phyloP scores from a whole-genome alignment of 495 filamentous ascomycete species.

The Aspergillus funiculosus region DNA sequence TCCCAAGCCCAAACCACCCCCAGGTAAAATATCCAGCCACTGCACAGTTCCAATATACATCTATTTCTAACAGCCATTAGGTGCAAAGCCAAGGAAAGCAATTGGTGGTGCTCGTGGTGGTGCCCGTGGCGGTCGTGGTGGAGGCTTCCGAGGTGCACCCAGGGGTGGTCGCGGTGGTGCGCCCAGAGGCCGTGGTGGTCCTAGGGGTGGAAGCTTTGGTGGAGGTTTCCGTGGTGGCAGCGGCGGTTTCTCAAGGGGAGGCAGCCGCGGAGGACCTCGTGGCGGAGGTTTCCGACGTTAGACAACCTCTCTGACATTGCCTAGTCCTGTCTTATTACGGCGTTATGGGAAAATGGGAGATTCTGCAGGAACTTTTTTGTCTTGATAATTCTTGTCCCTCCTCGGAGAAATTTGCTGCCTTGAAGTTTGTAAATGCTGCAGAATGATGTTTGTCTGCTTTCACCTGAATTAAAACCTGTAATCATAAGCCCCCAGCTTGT shows the following conservation, averaged over 20 bases:
- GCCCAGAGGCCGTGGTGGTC: conserved; percentile 30
- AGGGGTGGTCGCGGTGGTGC: conserved; percentile 37
- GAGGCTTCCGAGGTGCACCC: conserved; percentile 36
- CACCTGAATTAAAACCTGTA: not conserved
- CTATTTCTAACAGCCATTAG: conserved; percentile 26
- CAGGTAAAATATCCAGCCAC: conserved; percentile 47
- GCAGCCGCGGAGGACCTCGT: conserved; percentile 25
- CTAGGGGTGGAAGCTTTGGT: conserved; percentile 27
- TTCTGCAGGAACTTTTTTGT: conserved; percentile 41
- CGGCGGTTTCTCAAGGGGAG: conserved; percentile 24
- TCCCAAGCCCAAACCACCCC: conserved; percentile 84
- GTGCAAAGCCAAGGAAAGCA: conserved; percentile 54
- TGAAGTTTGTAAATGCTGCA: not conserved
- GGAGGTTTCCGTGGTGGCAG: conserved; percentile 21
- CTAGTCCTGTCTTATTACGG: conserved; percentile 44
- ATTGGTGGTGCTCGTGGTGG: conserved; percentile 51
- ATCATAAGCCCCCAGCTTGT: not conserved
- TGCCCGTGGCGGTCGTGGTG: conserved; percentile 34
- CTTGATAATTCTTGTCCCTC: conserved; percentile 37
- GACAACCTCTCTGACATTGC: conserved; percentile 25
- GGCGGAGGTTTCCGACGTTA: conserved; percentile 37
- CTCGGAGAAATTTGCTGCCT: conserved; percentile 22
- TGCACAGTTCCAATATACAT: conserved; percentile 10
- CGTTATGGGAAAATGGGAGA: conserved; percentile 48
- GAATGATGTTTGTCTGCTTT: not conserved